phyloP scores from a whole-genome alignment of 176 grass and related monocot genomes.

The Oryza glumipatula region DNA sequence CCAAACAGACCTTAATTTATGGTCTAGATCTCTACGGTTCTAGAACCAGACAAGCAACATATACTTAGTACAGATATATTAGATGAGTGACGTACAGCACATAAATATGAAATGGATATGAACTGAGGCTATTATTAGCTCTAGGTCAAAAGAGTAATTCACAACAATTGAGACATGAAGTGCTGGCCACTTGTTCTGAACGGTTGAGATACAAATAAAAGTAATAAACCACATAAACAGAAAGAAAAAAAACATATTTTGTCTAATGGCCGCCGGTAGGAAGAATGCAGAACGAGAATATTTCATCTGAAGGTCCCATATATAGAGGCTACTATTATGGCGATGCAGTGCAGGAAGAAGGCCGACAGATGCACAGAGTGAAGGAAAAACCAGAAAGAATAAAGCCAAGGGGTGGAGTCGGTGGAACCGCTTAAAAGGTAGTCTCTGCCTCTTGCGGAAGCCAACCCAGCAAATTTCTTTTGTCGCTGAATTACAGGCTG shows the following conservation, averaged over 20 bases:
- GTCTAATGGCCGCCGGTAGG: constrained; percentile 13
- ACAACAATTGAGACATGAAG: background rate
- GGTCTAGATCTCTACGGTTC: background rate
- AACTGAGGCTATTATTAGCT: background rate
- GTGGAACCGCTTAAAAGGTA: background rate
- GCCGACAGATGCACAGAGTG: background rate
- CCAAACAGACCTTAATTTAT: background rate
- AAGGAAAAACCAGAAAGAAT: constrained; percentile 14
- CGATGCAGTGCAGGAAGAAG: background rate
- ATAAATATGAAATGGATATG: background rate
- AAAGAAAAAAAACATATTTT: background rate
- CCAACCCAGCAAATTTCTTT: constrained; percentile 1
- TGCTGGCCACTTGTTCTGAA: background rate
- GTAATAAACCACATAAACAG: background rate
- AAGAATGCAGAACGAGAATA: background rate
- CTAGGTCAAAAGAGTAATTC: background rate
- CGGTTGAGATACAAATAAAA: background rate
- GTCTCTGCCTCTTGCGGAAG: constrained; percentile 24
- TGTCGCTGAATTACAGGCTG: constrained; percentile 22
- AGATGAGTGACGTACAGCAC: background rate
- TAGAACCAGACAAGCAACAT: background rate
- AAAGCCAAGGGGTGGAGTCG: background rate
- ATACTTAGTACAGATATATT: background rate
- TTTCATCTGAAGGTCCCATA: background rate
- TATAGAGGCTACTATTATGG: background rate